These are phyloP conservation scores for Lenzites betulinus DNA, from an alignment of 768 basidiomycete genomes.

Conservation along the genomic window DNA sequence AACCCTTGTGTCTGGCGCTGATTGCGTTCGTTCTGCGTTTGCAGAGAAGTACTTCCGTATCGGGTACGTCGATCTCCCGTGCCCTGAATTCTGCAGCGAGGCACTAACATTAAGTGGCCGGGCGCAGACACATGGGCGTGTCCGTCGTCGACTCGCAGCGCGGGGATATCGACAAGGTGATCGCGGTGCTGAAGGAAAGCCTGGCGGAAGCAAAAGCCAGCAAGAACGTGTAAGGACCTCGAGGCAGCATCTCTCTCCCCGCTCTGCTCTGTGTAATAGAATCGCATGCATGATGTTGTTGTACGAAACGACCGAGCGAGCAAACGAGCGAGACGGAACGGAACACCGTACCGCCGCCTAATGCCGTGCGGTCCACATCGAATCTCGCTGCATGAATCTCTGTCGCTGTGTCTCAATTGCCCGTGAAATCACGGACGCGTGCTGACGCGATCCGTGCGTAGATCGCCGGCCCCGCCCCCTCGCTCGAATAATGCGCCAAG, in stretches of 20 bases:
- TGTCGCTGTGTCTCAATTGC: not conserved
- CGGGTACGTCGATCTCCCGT: slow-evolving; percentile 48
- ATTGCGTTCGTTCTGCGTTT: not conserved
- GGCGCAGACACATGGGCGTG: slow-evolving; percentile 81
- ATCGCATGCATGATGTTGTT: not conserved
- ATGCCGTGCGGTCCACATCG: no score
- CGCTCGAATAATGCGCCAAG: not conserved
- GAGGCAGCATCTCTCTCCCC: slow-evolving; percentile 6
- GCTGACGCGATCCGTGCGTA: not conserved
- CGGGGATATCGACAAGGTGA: slow-evolving; percentile 75
- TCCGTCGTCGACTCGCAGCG: slow-evolving; percentile 71
- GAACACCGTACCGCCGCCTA: not conserved
- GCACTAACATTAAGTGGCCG: not conserved
- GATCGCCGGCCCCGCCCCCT: no score
- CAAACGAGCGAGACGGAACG: not conserved
- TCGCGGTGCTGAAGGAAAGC: slow-evolving; percentile 62
- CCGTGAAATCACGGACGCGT: not conserved
- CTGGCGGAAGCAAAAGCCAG: slow-evolving; percentile 42
- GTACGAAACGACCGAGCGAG: not conserved
- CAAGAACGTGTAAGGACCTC: slow-evolving; percentile 30
- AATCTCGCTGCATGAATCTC: not conserved
- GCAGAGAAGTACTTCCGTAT: slow-evolving; percentile 90
- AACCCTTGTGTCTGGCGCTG: slow-evolving; percentile 7
- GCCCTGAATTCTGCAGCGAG: not conserved
- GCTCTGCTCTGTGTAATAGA: slow-evolving; percentile 17